Base-by-base conservation (phyloP, 75 land plant genomes). In the Pseudotsuga menziesii region DNA sequence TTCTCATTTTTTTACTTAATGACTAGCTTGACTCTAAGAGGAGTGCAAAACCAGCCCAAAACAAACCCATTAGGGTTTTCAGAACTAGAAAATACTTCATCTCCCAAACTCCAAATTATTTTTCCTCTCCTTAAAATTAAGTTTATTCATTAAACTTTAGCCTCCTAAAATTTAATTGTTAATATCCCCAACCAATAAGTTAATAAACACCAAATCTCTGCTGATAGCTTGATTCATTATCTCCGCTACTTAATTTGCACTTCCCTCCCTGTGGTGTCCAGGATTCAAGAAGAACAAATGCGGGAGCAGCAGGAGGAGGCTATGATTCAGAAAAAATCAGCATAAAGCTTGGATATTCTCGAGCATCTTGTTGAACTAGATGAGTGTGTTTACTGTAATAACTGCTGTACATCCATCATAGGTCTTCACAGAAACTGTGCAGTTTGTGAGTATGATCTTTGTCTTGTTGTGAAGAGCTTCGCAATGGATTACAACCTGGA, bases 341-440 rank as follows among this genome's bases (percentile, higher is more conserved):
- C 87, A 44, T 56, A 19, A 66, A 52, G 36, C 11, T 76, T 62
- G 12, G 81, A 67, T 25, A 77, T 84, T 70, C 82, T 77, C 56
- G 78, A 56, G 74, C 76, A 70, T 11, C 80, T 75, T 54, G 52
- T 63, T 56, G 72, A 75, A 14, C 20, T 76, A 26, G 55, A 75
- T 64, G 89, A 85, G 54, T 78, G 75, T 29, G 27, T 72, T 26
- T 83, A 75, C 67, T 92, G 97, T 86, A 82, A 84, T 70, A 87
- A 81, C 52, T 94, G 97, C 85, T 84, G 81, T 62, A 87, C 83
- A 56, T 85, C 86, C 0, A 85, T 94, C 77, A 82, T 84, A 44
- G 92, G 90, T 80, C 82, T 83, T 73, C 87, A 86, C 57, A 83
- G 94, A 82, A 90, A 83, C 75, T 94, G 97, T 78, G 57, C 89